Conservation (phyloP, 2,329 filamentous ascomycete species). For the Didymella glomerata region DNA sequence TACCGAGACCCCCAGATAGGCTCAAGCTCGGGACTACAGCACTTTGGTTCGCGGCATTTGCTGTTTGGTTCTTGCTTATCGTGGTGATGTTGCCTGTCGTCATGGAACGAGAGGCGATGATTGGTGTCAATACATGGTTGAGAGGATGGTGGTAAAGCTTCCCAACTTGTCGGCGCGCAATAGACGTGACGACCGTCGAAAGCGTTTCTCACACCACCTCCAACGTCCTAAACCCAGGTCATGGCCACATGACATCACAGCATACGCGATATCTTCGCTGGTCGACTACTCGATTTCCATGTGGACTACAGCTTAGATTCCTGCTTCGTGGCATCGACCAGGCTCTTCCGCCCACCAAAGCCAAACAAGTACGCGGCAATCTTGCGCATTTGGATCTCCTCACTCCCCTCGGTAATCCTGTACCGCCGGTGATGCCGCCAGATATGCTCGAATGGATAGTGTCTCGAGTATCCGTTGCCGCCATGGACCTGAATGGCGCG, state of each 20-base stretch:
- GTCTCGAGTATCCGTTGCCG: slow-evolving; percentile 66
- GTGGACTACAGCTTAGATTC: slow-evolving; percentile 42
- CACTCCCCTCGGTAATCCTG: slow-evolving; percentile 70
- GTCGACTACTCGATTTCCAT: neutral
- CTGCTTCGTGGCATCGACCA: slow-evolving; percentile 43
- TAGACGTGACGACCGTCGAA: neutral
- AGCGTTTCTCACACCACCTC: too few species aligned
- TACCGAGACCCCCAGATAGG: slow-evolving; percentile 23
- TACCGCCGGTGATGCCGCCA: slow-evolving; percentile 71
- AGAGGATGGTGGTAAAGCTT: slow-evolving; percentile 5
- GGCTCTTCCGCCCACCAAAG: slow-evolving; percentile 58
- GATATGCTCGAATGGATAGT: slow-evolving; percentile 70
- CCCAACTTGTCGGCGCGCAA: neutral
- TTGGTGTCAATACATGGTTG: slow-evolving; percentile 35
- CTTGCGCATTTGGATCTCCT: slow-evolving; percentile 73
- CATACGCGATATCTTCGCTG: neutral
- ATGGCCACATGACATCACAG: neutral
- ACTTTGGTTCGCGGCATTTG: slow-evolving; percentile 29
- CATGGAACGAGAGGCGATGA: slow-evolving; percentile 42
- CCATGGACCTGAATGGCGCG: slow-evolving; percentile 70
- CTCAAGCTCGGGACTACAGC: slow-evolving; percentile 9
- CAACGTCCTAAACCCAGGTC: neutral
- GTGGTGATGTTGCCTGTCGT: slow-evolving; percentile 40
- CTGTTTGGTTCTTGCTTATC: slow-evolving; percentile 36
- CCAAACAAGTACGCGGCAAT: slow-evolving; percentile 68